These are phyloP conservation scores for Firmiana major DNA, from an alignment of 345 rosid genomes.

Conservation along the genomic window DNA sequence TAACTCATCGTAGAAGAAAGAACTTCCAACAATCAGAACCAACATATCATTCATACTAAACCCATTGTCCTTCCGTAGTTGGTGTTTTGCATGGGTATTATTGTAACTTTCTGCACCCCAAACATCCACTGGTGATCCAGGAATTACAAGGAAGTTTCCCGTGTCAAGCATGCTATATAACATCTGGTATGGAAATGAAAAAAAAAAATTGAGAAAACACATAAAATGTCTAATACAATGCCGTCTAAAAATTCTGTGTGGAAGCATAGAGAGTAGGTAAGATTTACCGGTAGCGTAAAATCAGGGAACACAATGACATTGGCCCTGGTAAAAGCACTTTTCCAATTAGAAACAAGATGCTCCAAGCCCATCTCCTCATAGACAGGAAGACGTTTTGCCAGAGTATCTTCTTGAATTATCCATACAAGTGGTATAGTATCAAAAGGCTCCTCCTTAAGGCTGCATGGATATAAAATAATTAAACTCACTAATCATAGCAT, in stretches of 20 bases:
- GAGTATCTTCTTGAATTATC: slow-evolving; percentile 87
- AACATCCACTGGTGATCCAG: slow-evolving; percentile 85
- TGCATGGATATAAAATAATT: slow-evolving; percentile 55
- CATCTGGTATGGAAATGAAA: slow-evolving; percentile 59
- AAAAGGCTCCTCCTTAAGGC: slow-evolving; percentile 99
- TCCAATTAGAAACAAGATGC: slow-evolving; percentile 73
- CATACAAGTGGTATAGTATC: slow-evolving; percentile 82
- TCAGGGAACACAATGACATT: slow-evolving; percentile 76
- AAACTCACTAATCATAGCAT: slow-evolving; percentile 46
- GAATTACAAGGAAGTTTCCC: slow-evolving; percentile 95
- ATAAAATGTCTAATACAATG: slow-evolving; percentile 19
- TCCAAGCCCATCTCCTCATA: slow-evolving; percentile 59
- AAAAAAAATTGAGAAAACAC: slow-evolving; percentile 30
- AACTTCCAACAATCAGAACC: slow-evolving; percentile 80
- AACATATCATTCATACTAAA: slow-evolving; percentile 61
- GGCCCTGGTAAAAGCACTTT: slow-evolving; percentile 70
- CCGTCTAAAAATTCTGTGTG: background rate
- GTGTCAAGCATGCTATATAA: slow-evolving; percentile 81
- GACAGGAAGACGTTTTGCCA: slow-evolving; percentile 67
- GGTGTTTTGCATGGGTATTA: slow-evolving; percentile 54
- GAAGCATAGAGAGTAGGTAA: slow-evolving; percentile 4
- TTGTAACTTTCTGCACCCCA: slow-evolving; percentile 84
- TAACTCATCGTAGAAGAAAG: slow-evolving; percentile 68
- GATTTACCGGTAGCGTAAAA: slow-evolving; percentile 71
- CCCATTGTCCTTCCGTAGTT: slow-evolving; percentile 57